Evolutionary conservation across 768 basidiomycete genomes (phyloP).

Genomic region (Boletellus emodensis): DNA sequence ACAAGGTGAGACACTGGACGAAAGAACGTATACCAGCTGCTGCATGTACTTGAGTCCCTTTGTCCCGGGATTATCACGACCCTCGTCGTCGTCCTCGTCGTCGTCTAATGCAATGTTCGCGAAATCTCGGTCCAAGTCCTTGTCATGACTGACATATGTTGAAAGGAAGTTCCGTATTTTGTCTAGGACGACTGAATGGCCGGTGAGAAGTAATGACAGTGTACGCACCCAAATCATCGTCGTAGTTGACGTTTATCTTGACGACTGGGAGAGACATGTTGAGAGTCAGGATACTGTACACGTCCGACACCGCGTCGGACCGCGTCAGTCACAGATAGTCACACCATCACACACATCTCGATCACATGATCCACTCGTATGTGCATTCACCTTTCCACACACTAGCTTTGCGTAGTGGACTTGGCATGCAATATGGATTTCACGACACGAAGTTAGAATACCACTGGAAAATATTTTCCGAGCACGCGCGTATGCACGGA

Average conservation of each 20-base stretch:
- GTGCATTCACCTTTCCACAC: too few species aligned
- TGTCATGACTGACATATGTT: conserved; percentile 58
- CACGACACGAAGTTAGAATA: too few species aligned
- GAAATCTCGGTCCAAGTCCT: conserved; percentile 64
- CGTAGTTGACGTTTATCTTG: conserved; percentile 61
- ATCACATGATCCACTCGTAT: conserved; percentile 10
- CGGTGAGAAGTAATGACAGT: not conserved
- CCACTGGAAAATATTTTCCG: too few species aligned
- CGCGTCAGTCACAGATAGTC: conserved; percentile 29
- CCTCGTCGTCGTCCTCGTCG: conserved; percentile 39
- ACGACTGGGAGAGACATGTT: conserved; percentile 63
- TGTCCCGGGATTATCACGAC: conserved; percentile 31
- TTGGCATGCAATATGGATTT: too few species aligned
- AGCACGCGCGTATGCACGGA: too few species aligned
- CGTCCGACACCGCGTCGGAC: conserved; percentile 14
- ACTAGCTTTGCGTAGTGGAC: too few species aligned
- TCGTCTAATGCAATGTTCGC: conserved; percentile 69
- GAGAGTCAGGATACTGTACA: conserved; percentile 8
- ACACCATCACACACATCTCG: conserved; percentile 10
- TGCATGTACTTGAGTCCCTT: conserved; percentile 72
- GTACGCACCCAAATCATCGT: conserved; percentile 61
- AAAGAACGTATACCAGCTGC: conserved; percentile 61
- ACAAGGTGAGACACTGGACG: conserved; percentile 16
- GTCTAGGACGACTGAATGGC: conserved; percentile 37
- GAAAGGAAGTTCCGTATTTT: conserved; percentile 69